These are phyloP conservation scores for Corynespora cassiicola DNA, from an alignment of 2,329 filamentous ascomycete species.

Conservation along the genomic window DNA sequence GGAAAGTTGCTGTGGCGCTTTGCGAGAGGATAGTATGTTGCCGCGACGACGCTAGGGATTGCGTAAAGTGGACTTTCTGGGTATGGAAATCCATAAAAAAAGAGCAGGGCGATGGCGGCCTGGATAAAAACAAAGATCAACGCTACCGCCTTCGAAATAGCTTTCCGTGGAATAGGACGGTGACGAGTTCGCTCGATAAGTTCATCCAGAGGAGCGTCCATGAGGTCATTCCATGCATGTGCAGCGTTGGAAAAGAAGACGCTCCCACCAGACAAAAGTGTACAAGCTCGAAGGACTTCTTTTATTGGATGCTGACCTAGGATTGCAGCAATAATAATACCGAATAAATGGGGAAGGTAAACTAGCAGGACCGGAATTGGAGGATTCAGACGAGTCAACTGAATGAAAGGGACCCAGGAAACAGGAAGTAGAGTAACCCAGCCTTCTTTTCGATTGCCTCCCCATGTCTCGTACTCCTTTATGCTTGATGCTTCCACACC, in stretches of 20 bases:
- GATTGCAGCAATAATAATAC: slow-evolving; percentile 48
- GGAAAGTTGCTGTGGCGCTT: slow-evolving; percentile 62
- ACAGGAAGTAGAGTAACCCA: slow-evolving; percentile 6
- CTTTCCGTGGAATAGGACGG: slow-evolving; percentile 48
- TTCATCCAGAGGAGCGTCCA: slow-evolving; percentile 61
- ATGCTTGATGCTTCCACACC: too few relatives aligned
- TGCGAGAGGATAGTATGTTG: slow-evolving; percentile 57
- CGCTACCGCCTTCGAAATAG: slow-evolving; percentile 51
- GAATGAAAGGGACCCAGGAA: slow-evolving; percentile 11
- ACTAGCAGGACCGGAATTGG: slow-evolving; percentile 56
- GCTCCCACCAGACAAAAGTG: slow-evolving; percentile 56
- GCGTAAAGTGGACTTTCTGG: slow-evolving; percentile 51
- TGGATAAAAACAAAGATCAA: slow-evolving; percentile 46
- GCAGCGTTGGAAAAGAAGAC: slow-evolving; percentile 26
- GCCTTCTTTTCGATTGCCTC: slow-evolving; percentile 1
- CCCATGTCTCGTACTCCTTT: slow-evolving; percentile 6
- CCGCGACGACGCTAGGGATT: slow-evolving; percentile 51
- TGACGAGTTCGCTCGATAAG: slow-evolving; percentile 34
- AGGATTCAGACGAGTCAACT: slow-evolving; percentile 13
- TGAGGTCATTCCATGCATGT: slow-evolving; percentile 63
- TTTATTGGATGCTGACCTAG: slow-evolving; percentile 1
- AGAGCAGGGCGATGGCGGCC: slow-evolving; percentile 52
- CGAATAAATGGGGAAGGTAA: slow-evolving; percentile 48
- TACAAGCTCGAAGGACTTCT: slow-evolving; percentile 8
- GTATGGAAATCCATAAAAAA: slow-evolving; percentile 47